Evolutionary conservation across 2,329 filamentous ascomycete genomes (phyloP).

Genomic region (Alternaria postmessia): DNA sequence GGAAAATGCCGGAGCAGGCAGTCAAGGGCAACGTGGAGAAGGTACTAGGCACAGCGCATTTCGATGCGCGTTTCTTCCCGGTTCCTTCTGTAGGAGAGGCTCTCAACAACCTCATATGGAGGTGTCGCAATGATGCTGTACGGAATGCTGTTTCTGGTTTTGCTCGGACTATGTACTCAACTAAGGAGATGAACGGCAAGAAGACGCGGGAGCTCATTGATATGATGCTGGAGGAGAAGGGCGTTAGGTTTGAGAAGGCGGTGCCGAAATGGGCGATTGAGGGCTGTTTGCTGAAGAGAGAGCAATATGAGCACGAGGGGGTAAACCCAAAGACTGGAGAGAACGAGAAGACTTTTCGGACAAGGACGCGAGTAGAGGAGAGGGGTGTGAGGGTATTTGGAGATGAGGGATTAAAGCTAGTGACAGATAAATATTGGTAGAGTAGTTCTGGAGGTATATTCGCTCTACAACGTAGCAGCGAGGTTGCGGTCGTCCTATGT

Average conservation of each 20-base stretch:
- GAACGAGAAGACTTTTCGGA: slow-evolving; percentile 32
- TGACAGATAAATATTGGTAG: slow-evolving; percentile 39
- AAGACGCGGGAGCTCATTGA: slow-evolving; percentile 29
- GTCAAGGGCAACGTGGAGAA: slow-evolving; percentile 26
- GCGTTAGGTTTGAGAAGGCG: slow-evolving; percentile 31
- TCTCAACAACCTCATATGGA: slow-evolving; percentile 43
- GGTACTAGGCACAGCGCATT: slow-evolving; percentile 33
- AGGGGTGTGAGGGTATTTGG: slow-evolving; percentile 36
- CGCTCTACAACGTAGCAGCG: not conserved
- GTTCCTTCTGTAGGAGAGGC: slow-evolving; percentile 38
- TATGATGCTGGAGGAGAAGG: slow-evolving; percentile 37
- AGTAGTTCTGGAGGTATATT: not conserved
- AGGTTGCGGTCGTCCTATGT: not conserved
- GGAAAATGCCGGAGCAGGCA: slow-evolving; percentile 23
- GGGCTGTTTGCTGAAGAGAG: slow-evolving; percentile 43
- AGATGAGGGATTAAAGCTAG: slow-evolving; percentile 32
- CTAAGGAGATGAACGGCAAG: slow-evolving; percentile 38
- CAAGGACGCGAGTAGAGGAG: slow-evolving; percentile 36
- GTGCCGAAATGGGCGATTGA: slow-evolving; percentile 46
- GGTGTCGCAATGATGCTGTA: slow-evolving; percentile 43
- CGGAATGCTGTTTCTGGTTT: slow-evolving; percentile 40
- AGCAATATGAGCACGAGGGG: slow-evolving; percentile 41
- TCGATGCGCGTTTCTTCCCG: slow-evolving; percentile 41
- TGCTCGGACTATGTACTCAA: slow-evolving; percentile 37
- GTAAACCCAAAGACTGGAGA: slow-evolving; percentile 38